A percentile compares a stretch with the other conserved stretches of the same genome.
Evolutionary conservation across 345 rosid species (phyloP).

Genomic region (Rhizophora apiculata): DNA sequence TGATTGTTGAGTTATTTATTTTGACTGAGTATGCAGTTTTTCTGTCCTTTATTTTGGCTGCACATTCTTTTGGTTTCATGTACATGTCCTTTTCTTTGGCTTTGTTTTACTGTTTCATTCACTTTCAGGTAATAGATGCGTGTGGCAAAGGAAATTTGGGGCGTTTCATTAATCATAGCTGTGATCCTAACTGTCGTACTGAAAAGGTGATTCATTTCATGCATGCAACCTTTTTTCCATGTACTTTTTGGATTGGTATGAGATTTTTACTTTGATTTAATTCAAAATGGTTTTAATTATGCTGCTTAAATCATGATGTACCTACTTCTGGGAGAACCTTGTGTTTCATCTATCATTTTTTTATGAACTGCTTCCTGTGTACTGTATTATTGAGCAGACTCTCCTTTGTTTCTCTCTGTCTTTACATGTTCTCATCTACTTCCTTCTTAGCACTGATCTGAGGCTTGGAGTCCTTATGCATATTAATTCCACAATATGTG

Average conservation of each 20-base stretch:
- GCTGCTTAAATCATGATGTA: background rate
- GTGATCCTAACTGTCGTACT: slow-evolving; percentile 98
- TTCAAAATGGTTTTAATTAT: background rate
- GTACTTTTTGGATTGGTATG: background rate
- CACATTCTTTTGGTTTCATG: background rate
- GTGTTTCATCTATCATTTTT: background rate
- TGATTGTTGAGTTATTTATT: too few species aligned
- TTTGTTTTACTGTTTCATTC: slow-evolving; percentile 14
- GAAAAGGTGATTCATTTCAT: slow-evolving; percentile 64
- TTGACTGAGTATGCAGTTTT: background rate
- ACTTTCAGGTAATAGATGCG: slow-evolving; percentile 88
- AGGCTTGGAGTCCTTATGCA: too few species aligned
- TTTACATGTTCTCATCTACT: background rate
- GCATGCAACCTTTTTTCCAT: background rate
- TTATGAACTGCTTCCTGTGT: background rate
- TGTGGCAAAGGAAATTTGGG: slow-evolving; percentile 95
- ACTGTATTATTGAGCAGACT: background rate
- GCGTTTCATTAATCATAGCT: slow-evolving; percentile 97
- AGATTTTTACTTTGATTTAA: background rate
- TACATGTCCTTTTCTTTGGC: slow-evolving; percentile 4
- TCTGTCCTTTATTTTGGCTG: too few species aligned
- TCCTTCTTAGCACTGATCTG: background rate
- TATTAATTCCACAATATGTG: too few species aligned
- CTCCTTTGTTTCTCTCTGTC: background rate
- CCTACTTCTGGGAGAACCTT: background rate